phyloP scores from a whole-genome alignment of 768 basidiomycete genomes.

The Lentinula guzmanii region DNA sequence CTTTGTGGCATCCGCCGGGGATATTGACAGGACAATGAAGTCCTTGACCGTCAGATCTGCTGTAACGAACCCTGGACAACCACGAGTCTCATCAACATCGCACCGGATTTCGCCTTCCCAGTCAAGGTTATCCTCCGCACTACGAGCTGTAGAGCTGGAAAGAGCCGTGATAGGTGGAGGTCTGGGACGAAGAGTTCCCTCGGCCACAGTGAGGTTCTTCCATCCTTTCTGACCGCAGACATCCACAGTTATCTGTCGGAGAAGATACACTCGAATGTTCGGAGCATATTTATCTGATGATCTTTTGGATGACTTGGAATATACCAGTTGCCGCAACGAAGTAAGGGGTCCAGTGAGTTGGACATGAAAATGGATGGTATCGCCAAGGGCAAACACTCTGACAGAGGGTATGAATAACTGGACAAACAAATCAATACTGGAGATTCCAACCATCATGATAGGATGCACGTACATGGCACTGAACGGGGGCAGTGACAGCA shows the following conservation, averaged over 20 bases:
- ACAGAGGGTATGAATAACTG: constrained; percentile 59
- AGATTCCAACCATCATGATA: neutral
- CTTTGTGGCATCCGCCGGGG: neutral
- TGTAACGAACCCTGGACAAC: constrained; percentile 39
- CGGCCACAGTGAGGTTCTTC: constrained; percentile 36
- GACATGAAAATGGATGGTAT: constrained; percentile 60
- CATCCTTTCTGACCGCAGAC: constrained; percentile 29
- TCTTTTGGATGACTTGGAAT: constrained; percentile 11
- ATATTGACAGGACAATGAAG: constrained; percentile 1
- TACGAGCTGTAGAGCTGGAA: constrained; percentile 13
- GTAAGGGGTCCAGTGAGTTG: constrained; percentile 45
- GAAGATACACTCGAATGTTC: constrained; percentile 41
- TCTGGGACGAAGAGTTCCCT: constrained; percentile 42
- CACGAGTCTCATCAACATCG: constrained; percentile 23
- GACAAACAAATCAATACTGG: neutral
- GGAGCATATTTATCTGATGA: constrained; percentile 9
- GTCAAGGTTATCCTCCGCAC: constrained; percentile 39
- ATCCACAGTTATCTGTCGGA: constrained; percentile 41
- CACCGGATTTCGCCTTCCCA: constrained; percentile 53
- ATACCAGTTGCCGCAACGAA: constrained; percentile 42
- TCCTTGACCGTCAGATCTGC: constrained; percentile 31
- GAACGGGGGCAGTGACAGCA: neutral
- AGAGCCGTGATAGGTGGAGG: constrained; percentile 27
- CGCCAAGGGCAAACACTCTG: constrained; percentile 45
- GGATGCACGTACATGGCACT: constrained; percentile 2